Conservation (phyloP, 2,329 filamentous ascomycete species). For the Aspergillus texensis region DNA sequence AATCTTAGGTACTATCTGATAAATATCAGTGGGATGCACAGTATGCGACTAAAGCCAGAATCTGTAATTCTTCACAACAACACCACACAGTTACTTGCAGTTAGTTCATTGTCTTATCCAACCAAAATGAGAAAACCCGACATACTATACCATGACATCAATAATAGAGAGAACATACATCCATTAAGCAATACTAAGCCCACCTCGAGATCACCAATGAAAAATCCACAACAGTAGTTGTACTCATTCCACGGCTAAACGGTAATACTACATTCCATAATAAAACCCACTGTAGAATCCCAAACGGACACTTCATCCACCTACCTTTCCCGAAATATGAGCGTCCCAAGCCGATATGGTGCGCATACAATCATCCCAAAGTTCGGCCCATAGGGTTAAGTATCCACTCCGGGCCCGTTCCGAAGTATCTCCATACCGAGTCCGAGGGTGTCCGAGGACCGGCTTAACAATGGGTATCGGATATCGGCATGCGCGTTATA, state of each 20-base stretch:
- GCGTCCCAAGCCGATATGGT: too few relatives aligned
- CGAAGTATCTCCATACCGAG: constrained; percentile 33
- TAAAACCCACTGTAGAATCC: too few relatives aligned
- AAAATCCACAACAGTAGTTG: too few relatives aligned
- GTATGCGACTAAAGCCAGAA: not conserved
- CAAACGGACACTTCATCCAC: too few relatives aligned
- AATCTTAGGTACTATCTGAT: not conserved
- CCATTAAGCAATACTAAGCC: too few relatives aligned
- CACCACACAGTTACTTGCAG: not conserved
- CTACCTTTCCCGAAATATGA: too few relatives aligned
- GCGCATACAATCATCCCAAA: too few relatives aligned
- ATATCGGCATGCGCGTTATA: not conserved
- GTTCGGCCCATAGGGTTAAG: too few relatives aligned
- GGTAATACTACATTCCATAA: too few relatives aligned
- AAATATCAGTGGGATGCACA: not conserved
- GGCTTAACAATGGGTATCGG: not conserved
- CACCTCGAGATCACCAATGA: too few relatives aligned
- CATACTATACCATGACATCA: not conserved
- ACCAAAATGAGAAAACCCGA: not conserved
- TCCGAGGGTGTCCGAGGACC: constrained; percentile 6
- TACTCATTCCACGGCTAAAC: too few relatives aligned
- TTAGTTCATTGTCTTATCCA: not conserved
- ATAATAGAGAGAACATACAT: not conserved
- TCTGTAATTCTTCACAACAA: not conserved
- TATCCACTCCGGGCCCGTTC: not conserved